Conservation (phyloP, 2,329 filamentous ascomycete genomes). For the Cucurbitaria berberidis region DNA sequence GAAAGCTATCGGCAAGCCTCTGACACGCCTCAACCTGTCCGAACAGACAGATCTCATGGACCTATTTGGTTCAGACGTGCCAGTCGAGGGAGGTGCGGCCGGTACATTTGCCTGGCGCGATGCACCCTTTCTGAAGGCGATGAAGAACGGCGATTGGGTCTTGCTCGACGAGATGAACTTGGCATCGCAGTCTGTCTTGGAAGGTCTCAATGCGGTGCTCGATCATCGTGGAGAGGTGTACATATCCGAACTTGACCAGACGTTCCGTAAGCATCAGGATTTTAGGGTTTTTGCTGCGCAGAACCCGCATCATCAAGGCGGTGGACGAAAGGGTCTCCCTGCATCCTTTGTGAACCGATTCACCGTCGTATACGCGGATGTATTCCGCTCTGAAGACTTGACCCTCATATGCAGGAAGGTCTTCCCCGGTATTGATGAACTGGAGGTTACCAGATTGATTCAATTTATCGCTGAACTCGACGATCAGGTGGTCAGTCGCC, state of each 20-base stretch:
- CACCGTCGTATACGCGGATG: slow-evolving; percentile 94
- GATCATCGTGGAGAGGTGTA: slow-evolving; percentile 97
- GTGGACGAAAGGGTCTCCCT: slow-evolving; percentile 90
- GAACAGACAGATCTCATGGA: slow-evolving; percentile 99
- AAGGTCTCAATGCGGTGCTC: slow-evolving; percentile 94
- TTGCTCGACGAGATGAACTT: slow-evolving; percentile 98
- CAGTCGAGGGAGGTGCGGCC: slow-evolving; percentile 87
- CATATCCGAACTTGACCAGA: slow-evolving; percentile 91
- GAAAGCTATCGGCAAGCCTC: slow-evolving; percentile 74
- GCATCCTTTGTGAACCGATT: slow-evolving; percentile 98
- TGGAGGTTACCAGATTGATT: slow-evolving; percentile 72
- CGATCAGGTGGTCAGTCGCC: slow-evolving; percentile 66
- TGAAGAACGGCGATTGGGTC: slow-evolving; percentile 97
- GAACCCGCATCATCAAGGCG: slow-evolving; percentile 96
- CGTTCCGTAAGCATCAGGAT: slow-evolving; percentile 84
- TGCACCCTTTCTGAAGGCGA: slow-evolving; percentile 91
- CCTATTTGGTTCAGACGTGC: slow-evolving; percentile 94
- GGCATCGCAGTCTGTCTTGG: slow-evolving; percentile 93
- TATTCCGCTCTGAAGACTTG: slow-evolving; percentile 82
- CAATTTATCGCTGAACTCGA: slow-evolving; percentile 83
- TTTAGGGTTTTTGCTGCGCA: slow-evolving; percentile 97
- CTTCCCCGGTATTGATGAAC: slow-evolving; percentile 68
- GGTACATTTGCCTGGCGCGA: slow-evolving; percentile 96
- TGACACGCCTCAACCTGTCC: slow-evolving; percentile 95
- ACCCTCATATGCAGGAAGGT: slow-evolving; percentile 79